Conservation (phyloP, 805 yeast species). For the Candida sonorensis region DNA sequence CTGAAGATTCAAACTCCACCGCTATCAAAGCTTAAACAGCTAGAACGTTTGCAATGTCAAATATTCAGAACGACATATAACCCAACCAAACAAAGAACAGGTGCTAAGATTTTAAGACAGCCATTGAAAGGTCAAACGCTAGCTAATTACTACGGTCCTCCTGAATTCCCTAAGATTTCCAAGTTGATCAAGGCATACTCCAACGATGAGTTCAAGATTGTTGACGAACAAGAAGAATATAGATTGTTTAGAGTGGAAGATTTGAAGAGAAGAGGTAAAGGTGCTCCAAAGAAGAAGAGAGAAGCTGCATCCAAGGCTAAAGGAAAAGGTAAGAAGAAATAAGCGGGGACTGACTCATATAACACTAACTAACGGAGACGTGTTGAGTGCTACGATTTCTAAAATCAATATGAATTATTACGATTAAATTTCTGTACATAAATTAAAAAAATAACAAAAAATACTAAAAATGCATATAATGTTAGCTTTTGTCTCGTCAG, state of each 20-base stretch:
- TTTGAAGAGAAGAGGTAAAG: slow-evolving; percentile 81
- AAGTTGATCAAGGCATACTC: slow-evolving; percentile 18
- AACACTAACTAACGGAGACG: no score
- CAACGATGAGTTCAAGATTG: background rate
- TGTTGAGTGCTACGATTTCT: no score
- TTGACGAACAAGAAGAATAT: slow-evolving; percentile 46
- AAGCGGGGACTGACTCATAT: background rate
- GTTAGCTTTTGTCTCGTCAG: no score
- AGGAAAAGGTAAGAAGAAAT: slow-evolving; percentile 31
- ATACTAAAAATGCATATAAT: no score
- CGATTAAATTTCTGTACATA: background rate
- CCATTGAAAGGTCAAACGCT: slow-evolving; percentile 71
- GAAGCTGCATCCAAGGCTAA: slow-evolving; percentile 31
- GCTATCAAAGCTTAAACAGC: slow-evolving; percentile 43
- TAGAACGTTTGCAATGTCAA: slow-evolving; percentile 53
- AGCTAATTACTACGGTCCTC: slow-evolving; percentile 67
- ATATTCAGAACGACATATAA: slow-evolving; percentile 68
- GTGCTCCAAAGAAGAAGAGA: slow-evolving; percentile 75
- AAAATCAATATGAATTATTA: no score
- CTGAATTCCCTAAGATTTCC: slow-evolving; percentile 55
- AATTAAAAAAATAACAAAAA: background rate
- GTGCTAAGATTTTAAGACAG: slow-evolving; percentile 59
- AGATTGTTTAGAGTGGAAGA: slow-evolving; percentile 57
- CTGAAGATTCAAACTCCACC: slow-evolving; percentile 26
- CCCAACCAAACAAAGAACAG: slow-evolving; percentile 61